These are phyloP conservation scores for Paracorniculantispora psalliotae DNA, from an alignment of 2,329 filamentous ascomycete species.

Conservation along the genomic window DNA sequence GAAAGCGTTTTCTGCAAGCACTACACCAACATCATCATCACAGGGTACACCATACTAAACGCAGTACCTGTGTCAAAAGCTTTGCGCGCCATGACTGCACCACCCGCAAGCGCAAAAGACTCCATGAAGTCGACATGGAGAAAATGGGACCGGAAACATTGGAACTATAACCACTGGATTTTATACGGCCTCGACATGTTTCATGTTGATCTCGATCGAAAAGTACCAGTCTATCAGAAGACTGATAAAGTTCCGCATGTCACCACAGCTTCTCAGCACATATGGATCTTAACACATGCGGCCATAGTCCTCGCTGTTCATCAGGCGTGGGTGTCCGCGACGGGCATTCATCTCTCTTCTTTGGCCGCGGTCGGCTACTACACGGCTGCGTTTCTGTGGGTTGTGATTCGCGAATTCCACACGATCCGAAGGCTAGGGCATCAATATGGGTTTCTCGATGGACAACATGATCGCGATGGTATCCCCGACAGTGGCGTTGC, in stretches of 20 bases:
- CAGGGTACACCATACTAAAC: neutral
- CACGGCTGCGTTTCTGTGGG: slow-evolving; percentile 30
- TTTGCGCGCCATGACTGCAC: slow-evolving; percentile 5
- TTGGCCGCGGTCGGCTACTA: slow-evolving; percentile 31
- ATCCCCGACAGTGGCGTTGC: slow-evolving; percentile 33
- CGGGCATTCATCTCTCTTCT: slow-evolving; percentile 23
- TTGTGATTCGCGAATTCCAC: slow-evolving; percentile 32
- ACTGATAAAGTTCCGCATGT: slow-evolving; percentile 33
- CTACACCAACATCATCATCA: neutral
- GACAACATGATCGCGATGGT: slow-evolving; percentile 36
- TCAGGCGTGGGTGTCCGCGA: slow-evolving; percentile 26
- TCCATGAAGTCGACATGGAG: slow-evolving; percentile 35
- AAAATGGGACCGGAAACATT: slow-evolving; percentile 20
- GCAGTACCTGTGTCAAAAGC: neutral
- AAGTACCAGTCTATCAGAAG: slow-evolving; percentile 33
- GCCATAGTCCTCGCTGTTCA: slow-evolving; percentile 31
- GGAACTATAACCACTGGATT: slow-evolving; percentile 27
- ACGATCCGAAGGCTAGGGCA: slow-evolving; percentile 33
- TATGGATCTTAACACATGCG: slow-evolving; percentile 34
- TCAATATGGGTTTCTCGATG: slow-evolving; percentile 34
- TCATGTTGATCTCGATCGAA: slow-evolving; percentile 22
- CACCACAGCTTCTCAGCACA: slow-evolving; percentile 27
- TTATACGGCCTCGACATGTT: slow-evolving; percentile 26
- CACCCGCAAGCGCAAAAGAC: slow-evolving; percentile 20
- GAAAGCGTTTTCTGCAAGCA: no score